Conservation (phyloP, 768 basidiomycete species). For the Russula griseocarnosa region DNA sequence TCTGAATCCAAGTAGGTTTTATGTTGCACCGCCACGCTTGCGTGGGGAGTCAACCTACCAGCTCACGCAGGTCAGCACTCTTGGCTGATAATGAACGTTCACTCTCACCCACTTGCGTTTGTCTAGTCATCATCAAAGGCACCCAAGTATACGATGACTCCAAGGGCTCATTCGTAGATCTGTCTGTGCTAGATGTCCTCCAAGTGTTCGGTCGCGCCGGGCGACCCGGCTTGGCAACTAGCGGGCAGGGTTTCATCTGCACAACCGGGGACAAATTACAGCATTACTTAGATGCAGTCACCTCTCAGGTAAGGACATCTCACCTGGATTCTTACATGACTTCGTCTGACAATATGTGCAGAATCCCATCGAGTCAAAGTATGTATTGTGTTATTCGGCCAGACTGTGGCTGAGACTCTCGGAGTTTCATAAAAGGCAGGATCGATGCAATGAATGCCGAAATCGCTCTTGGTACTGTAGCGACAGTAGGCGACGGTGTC, state of each 20-base stretch:
- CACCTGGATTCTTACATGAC: slow-evolving; percentile 13
- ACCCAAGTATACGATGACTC: slow-evolving; percentile 93
- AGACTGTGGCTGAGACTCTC: background rate
- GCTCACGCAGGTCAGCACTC: slow-evolving; percentile 79
- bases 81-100: slow-evolving; percentile 3
- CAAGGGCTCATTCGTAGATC: slow-evolving; percentile 85
- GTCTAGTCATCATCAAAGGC: slow-evolving; percentile 87
- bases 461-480: slow-evolving; percentile 89
- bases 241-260: slow-evolving; percentile 96
- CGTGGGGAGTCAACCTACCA: slow-evolving; percentile 99
- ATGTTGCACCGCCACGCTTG: slow-evolving; percentile 96
- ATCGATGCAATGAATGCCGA: slow-evolving; percentile 93
- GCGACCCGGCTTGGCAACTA: slow-evolving; percentile 78
- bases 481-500: slow-evolving; percentile 79
- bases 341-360: slow-evolving; percentile 34
- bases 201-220: slow-evolving; percentile 98
- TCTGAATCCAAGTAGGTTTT: slow-evolving; percentile 62
- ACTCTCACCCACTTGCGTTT: slow-evolving; percentile 9
- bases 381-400: slow-evolving; percentile 30
- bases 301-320: slow-evolving; percentile 59
- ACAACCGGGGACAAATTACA: slow-evolving; percentile 89
- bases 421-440: slow-evolving; percentile 74
- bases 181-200: slow-evolving; percentile 91
- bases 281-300: slow-evolving; percentile 85
- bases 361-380: slow-evolving; percentile 97